A percentile compares a stretch with the other conserved stretches of the same genome.
Evolutionary conservation across 352 stramenopile species (phyloP).

Genomic region (Pythium phragmitis): DNA sequence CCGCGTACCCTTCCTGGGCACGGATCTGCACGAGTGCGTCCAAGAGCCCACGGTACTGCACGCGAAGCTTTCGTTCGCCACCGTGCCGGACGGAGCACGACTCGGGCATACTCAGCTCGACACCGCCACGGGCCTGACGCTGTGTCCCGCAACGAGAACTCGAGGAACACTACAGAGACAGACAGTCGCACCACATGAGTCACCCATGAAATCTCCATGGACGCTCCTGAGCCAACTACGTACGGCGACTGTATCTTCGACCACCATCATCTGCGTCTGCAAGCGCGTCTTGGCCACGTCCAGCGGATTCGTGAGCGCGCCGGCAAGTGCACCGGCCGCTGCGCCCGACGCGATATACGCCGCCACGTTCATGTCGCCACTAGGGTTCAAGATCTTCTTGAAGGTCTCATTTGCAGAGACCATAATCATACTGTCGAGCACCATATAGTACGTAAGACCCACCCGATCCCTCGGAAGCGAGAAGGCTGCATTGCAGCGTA

Average conservation of each 20-base stretch:
- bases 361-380: conserved; percentile 80
- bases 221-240: conserved; percentile 26
- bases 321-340: conserved; percentile 90
- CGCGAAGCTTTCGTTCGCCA: conserved; percentile 48
- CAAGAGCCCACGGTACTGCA: conserved; percentile 73
- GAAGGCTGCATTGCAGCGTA: conserved; percentile 16
- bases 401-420: conserved; percentile 97
- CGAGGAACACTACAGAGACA: conserved; percentile 61
- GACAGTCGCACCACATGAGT: conserved; percentile 16
- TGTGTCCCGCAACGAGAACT: conserved; percentile 62
- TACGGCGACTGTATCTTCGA: conserved; percentile 64
- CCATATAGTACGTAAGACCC: not conserved
- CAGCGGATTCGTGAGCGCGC: conserved; percentile 94
- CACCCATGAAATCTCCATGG: not conserved
- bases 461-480: not conserved
- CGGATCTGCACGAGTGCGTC: conserved; percentile 88
- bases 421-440: conserved; percentile 91
- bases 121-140: conserved; percentile 59
- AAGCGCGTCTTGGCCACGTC: conserved; percentile 98
- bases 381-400: conserved; percentile 93
- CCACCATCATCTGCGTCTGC: conserved; percentile 91
- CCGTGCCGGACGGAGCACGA: conserved; percentile 57
- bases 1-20: conserved; percentile 90
- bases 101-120: conserved; percentile 58
- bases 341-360: conserved; percentile 93